Conservation (phyloP, 768 basidiomycete species). For the Termitomyces sp. region DNA sequence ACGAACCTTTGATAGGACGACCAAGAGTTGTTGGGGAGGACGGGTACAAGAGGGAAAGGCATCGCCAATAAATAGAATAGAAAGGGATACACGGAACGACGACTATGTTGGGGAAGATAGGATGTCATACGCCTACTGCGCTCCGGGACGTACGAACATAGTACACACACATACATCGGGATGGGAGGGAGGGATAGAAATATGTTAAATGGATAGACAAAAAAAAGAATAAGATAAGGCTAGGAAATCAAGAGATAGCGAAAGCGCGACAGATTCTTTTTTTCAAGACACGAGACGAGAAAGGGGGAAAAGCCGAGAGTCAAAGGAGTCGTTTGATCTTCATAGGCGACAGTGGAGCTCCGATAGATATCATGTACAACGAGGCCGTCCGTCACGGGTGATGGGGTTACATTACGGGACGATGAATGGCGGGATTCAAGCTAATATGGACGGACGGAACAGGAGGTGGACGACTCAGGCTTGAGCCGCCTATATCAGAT, state of each 20-base stretch:
- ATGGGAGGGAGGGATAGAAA: background rate
- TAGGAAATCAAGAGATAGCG: slow-evolving; percentile 16
- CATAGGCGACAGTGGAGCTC: slow-evolving; percentile 1
- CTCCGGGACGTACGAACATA: slow-evolving; percentile 9
- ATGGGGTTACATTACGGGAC: slow-evolving; percentile 9
- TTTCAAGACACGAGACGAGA: slow-evolving; percentile 11
- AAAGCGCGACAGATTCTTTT: slow-evolving; percentile 18
- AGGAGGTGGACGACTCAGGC: background rate
- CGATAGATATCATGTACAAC: slow-evolving; percentile 8
- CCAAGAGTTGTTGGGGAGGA: background rate
- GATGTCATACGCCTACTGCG: slow-evolving; percentile 11
- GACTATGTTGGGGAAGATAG: slow-evolving; percentile 6
- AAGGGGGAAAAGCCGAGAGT: slow-evolving; percentile 4
- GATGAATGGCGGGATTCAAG: slow-evolving; percentile 7
- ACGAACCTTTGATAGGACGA: slow-evolving; percentile 2
- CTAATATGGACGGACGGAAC: slow-evolving; percentile 6
- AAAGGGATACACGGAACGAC: slow-evolving; percentile 8
- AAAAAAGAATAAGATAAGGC: slow-evolving; percentile 8
- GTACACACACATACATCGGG: slow-evolving; percentile 9
- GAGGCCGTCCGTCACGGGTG: slow-evolving; percentile 7
- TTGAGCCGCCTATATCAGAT: slow-evolving; percentile 3
- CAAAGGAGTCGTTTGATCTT: background rate
- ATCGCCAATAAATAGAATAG: slow-evolving; percentile 9
- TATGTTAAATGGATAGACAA: slow-evolving; percentile 13
- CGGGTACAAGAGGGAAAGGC: background rate